Percentiles rank a stretch among this genome's conserved stretches.
Evolutionary conservation across 2,329 filamentous ascomycete genomes (phyloP).

Genomic region (Paecilomyces dactylethromorphus): DNA sequence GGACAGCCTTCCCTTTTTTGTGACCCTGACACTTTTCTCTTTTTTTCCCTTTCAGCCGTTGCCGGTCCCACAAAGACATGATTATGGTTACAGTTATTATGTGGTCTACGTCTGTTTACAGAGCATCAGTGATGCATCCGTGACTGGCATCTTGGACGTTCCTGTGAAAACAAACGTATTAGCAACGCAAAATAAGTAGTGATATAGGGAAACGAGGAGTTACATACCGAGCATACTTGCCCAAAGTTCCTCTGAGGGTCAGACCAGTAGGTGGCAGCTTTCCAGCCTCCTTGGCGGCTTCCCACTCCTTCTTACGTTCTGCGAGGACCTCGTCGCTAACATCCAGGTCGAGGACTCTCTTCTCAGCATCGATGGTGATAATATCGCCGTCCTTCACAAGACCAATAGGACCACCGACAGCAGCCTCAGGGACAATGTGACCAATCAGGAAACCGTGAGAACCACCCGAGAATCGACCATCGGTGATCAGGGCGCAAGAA

Average conservation of each 20-base stretch:
- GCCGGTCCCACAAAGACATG: neutral
- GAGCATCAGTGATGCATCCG: slow-evolving; percentile 41
- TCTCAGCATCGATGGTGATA: slow-evolving; percentile 76
- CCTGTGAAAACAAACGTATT: slow-evolving; percentile 10
- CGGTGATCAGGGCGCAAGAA: slow-evolving; percentile 66
- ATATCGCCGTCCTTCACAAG: slow-evolving; percentile 74
- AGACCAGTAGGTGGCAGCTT: slow-evolving; percentile 46
- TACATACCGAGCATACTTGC: slow-evolving; percentile 57
- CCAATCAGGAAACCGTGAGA: slow-evolving; percentile 83
- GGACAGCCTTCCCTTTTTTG: neutral
- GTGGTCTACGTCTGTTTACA: slow-evolving; percentile 7
- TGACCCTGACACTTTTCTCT: neutral
- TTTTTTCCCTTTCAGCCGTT: neutral
- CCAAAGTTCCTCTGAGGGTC: slow-evolving; percentile 58
- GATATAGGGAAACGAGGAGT: neutral
- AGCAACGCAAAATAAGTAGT: neutral
- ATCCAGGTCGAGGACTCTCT: slow-evolving; percentile 58
- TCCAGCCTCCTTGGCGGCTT: slow-evolving; percentile 35
- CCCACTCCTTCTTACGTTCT: slow-evolving; percentile 54
- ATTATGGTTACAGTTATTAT: neutral
- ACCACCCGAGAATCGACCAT: slow-evolving; percentile 59
- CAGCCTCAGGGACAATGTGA: slow-evolving; percentile 81
- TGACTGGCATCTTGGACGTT: slow-evolving; percentile 41
- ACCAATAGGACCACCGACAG: slow-evolving; percentile 77
- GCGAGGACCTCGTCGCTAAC: slow-evolving; percentile 60